phyloP scores from a whole-genome alignment of 2,329 filamentous ascomycete species.

The Chaetothyriales sp. region DNA sequence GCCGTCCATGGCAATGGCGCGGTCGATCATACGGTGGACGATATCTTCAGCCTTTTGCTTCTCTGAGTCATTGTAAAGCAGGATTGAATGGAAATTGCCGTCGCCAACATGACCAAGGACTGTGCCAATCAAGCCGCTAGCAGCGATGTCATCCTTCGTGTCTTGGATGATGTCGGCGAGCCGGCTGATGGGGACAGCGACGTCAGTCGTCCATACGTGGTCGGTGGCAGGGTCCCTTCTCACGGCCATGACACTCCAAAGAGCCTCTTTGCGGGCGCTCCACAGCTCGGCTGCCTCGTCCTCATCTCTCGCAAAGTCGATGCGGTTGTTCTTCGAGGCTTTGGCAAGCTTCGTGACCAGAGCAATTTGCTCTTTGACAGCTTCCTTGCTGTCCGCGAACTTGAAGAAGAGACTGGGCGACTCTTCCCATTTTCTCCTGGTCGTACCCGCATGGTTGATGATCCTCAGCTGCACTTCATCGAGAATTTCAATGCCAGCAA shows the following conservation, averaged over 20 bases:
- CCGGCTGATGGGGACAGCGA: constrained; percentile 60
- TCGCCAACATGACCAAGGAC: constrained; percentile 65
- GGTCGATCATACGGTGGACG: constrained; percentile 56
- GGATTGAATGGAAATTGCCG: constrained; percentile 58
- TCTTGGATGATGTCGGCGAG: constrained; percentile 60
- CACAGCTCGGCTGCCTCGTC: constrained; percentile 58
- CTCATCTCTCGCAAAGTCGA: constrained; percentile 53
- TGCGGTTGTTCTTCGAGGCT: constrained; percentile 40
- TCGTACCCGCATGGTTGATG: constrained; percentile 42
- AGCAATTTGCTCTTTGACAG: constrained; percentile 50
- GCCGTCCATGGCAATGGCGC: constrained; percentile 56
- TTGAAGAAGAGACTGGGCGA: constrained; percentile 62
- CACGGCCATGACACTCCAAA: constrained; percentile 60
- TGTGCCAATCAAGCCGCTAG: constrained; percentile 48
- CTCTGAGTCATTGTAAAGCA: constrained; percentile 47
- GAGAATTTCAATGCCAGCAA: constrained; percentile 84
- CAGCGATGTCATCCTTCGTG: constrained; percentile 51
- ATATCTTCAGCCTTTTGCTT: constrained; percentile 42
- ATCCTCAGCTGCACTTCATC: constrained; percentile 80
- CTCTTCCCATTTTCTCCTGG: constrained; percentile 49
- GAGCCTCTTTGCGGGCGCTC: constrained; percentile 60
- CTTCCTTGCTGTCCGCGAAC: constrained; percentile 51
- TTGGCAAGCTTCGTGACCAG: constrained; percentile 48
- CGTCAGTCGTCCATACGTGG: constrained; percentile 66
- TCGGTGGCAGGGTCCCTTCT: constrained; percentile 44